Percentiles rank a stretch among this genome's conserved stretches.
Evolutionary conservation across 768 basidiomycete genomes (phyloP).

Genomic region (Phaeolepiota aurea): DNA sequence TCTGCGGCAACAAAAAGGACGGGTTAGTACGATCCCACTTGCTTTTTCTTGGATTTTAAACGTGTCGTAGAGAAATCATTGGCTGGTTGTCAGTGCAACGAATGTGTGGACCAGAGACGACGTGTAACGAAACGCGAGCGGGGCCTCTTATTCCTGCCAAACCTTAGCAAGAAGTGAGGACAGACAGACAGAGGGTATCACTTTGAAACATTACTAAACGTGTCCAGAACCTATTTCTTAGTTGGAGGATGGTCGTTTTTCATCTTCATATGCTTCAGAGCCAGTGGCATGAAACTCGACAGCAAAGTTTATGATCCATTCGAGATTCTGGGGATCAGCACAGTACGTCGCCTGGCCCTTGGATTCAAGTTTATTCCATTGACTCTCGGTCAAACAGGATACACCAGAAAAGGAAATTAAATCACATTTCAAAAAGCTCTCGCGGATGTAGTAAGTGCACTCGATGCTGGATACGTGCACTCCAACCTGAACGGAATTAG

Average conservation of each 20-base stretch:
- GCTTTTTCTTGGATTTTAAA: too few species aligned
- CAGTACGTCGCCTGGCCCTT: conserved; percentile 34
- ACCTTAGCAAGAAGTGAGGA: conserved; percentile 44
- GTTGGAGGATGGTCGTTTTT: conserved; percentile 69
- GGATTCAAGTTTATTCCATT: conserved; percentile 4
- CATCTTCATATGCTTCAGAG: conserved; percentile 59
- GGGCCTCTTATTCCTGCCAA: conserved; percentile 41
- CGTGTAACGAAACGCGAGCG: conserved; percentile 30
- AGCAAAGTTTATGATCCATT: conserved; percentile 87
- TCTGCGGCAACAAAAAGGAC: too few species aligned
- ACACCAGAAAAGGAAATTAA: conserved; percentile 87
- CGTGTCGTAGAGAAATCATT: conserved; percentile 18
- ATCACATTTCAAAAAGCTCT: conserved; percentile 89
- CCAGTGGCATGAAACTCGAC: conserved; percentile 46
- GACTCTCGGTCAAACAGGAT: conserved; percentile 37
- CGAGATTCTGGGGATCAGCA: conserved; percentile 75
- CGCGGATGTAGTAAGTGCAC: conserved; percentile 65
- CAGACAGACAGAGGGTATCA: conserved; percentile 1
- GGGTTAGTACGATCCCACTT: too few species aligned
- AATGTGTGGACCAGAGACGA: conserved; percentile 49
- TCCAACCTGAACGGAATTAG: conserved; percentile 28
- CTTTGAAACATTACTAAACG: conserved; percentile 3
- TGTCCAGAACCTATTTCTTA: conserved; percentile 47
- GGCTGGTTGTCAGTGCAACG: conserved; percentile 52
- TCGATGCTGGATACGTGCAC: neutral